Percentiles rank a stretch among this genome's conserved stretches.
Evolutionary conservation across 192 early-diverging fungal species (phyloP).

Genomic region (Coemansia sp.): DNA sequence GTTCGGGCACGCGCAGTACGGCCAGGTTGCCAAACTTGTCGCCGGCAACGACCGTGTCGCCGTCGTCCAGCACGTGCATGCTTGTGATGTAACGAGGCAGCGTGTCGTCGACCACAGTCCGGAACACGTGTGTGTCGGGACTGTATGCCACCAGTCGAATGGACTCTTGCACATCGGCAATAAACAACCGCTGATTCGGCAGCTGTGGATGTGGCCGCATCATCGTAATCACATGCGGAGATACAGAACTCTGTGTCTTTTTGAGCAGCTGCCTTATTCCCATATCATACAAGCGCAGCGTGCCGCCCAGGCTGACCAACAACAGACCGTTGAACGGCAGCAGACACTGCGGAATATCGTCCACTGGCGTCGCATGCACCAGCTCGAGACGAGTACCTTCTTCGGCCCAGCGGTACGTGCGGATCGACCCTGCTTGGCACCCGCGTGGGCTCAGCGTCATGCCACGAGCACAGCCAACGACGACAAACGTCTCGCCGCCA

Average conservation of each 20-base stretch:
- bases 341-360: slow-evolving; percentile 72
- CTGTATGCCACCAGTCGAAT: slow-evolving; percentile 74
- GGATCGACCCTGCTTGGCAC: slow-evolving; percentile 68
- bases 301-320: slow-evolving; percentile 83
- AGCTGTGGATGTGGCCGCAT: slow-evolving; percentile 69
- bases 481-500: slow-evolving; percentile 62
- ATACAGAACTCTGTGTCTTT: slow-evolving; percentile 72
- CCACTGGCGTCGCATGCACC: slow-evolving; percentile 56
- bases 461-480: slow-evolving; percentile 80
- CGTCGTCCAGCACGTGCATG: slow-evolving; percentile 74
- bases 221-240: slow-evolving; percentile 65
- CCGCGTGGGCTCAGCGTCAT: slow-evolving; percentile 66
- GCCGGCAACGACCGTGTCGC: slow-evolving; percentile 86
- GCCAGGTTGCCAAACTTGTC: slow-evolving; percentile 98
- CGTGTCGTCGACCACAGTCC: slow-evolving; percentile 92
- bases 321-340: slow-evolving; percentile 82
- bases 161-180: slow-evolving; percentile 87
- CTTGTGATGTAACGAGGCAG: slow-evolving; percentile 80
- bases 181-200: slow-evolving; percentile 69
- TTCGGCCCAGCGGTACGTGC: slow-evolving; percentile 67
- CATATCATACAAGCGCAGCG: slow-evolving; percentile 87
- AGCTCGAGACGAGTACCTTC: slow-evolving; percentile 69
- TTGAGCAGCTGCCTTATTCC: slow-evolving; percentile 86
- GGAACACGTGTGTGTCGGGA: slow-evolving; percentile 74
- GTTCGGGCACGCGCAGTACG: slow-evolving; percentile 66